phyloP scores from a whole-genome alignment of 2,329 filamentous ascomycete species.

The Monosporascus sp. region DNA sequence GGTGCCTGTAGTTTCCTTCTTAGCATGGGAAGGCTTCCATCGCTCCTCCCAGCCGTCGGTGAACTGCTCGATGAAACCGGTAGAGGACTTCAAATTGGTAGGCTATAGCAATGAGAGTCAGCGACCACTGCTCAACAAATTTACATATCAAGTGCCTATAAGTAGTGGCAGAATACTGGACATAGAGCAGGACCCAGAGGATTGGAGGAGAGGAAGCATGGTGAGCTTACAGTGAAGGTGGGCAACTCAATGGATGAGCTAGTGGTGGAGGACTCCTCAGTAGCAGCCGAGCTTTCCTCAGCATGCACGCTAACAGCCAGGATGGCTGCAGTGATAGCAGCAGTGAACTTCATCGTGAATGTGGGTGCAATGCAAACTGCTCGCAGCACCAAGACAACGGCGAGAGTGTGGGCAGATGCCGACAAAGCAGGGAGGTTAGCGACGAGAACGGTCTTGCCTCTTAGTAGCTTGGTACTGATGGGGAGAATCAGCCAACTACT shows the following conservation, averaged over 20 bases:
- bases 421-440: background rate
- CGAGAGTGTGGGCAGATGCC: background rate
- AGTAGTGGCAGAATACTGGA: background rate
- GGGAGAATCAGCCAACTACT: too few species aligned
- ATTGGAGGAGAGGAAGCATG: constrained; percentile 1
- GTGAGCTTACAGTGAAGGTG: constrained; percentile 74
- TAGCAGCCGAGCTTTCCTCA: constrained; percentile 36
- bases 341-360: constrained; percentile 75
- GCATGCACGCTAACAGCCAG: constrained; percentile 64
- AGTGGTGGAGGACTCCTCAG: constrained; percentile 47
- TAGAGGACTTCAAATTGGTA: constrained; percentile 65
- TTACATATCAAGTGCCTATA: background rate
- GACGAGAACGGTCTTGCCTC: background rate
- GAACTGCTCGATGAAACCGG: constrained; percentile 97
- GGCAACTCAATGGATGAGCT: constrained; percentile 59
- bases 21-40: constrained; percentile 93
- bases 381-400: background rate
- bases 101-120: constrained; percentile 51
- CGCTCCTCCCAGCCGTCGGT: constrained; percentile 89
- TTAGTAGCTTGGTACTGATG: background rate
- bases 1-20: constrained; percentile 77
- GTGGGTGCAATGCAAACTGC: constrained; percentile 4
- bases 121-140: background rate
- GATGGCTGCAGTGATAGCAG: constrained; percentile 68
- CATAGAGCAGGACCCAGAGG: background rate